Conservation (phyloP, 2,329 filamentous ascomycete species). For the Cladophialophora immunda region DNA sequence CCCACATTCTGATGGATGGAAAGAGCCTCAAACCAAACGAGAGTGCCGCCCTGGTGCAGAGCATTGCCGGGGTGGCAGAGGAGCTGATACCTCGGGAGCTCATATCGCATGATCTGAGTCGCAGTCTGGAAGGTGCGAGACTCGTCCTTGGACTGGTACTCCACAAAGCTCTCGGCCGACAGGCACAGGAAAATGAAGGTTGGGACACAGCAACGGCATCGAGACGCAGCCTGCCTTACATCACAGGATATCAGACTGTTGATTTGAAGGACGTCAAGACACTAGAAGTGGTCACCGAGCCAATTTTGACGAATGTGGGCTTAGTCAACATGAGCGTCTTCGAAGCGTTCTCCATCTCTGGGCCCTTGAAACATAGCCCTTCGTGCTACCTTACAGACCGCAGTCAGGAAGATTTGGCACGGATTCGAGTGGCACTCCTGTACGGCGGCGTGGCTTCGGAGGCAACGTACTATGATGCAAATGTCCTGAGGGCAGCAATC, state of each 20-base stretch:
- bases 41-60: no score
- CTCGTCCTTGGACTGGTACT: slow-evolving; percentile 49
- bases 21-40: no score
- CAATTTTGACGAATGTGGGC: slow-evolving; percentile 43
- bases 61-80: no score
- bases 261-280: slow-evolving; percentile 45
- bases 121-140: no score
- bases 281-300: slow-evolving; percentile 42
- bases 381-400: slow-evolving; percentile 15
- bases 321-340: slow-evolving; percentile 44
- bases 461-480: slow-evolving; percentile 40
- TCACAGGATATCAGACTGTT: slow-evolving; percentile 41
- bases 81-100: no score
- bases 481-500: slow-evolving; percentile 11
- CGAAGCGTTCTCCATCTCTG: slow-evolving; percentile 40
- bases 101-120: no score
- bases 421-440: slow-evolving; percentile 34
- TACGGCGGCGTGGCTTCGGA: slow-evolving; percentile 40
- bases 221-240: slow-evolving; percentile 31
- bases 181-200: neutral
- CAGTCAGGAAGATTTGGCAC: slow-evolving; percentile 19
- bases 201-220: neutral
- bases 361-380: slow-evolving; percentile 37
- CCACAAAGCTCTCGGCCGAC: slow-evolving; percentile 34
- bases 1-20: no score